Base-by-base conservation (phyloP, 2,329 filamentous ascomycete species). In the Aspergillus bombycis region DNA sequence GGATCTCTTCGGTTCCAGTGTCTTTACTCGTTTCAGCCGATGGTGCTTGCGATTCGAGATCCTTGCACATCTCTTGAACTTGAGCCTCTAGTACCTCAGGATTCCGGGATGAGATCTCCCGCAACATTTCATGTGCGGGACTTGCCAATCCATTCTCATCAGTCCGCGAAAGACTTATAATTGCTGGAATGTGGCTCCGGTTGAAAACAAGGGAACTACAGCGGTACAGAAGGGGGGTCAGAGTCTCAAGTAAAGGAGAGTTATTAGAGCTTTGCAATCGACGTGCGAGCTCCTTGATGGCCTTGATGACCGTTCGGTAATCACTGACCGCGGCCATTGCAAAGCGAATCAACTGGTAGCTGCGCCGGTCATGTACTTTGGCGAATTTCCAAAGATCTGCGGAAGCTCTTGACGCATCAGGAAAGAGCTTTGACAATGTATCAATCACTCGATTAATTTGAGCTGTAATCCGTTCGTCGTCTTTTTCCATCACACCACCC, bases 31-130 rank as follows among this genome's bases (percentile, higher is more conserved):
- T 87, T 21, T 83, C 87, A 23, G 86, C 83, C 4, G 87, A 89
- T 0, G 95, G 95, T 1, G 92, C 91, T 71, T 94, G 89, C 30
- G 92, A 87, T 67, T 93, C 88, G 21, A 99, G 85, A 63, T 93
- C 90, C 73, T 92, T 93, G 80, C 94, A 97, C 54, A 99, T 86
- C 66, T 96, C 93, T 65, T 93, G 91, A 7, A 97, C 91, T 69
- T 98, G 94, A 1, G 92, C 91, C 74, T 95, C 94, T 81, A 99
- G 93, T 10, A 98, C 88, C 63, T 94, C 91, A 0, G 95, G 94
- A 67, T 95, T 95, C 53, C 89, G 88, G 59, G 92, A 89, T 0
- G 95, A 98, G 34, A 98, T 97, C 74, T 97, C 92, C 72, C 93
- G 94, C 55, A 98, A 85, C 59, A 98, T 85, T 73, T 96, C 92